phyloP scores from a whole-genome alignment of 495 filamentous ascomycete species.

The Neohortaea acidophila region DNA sequence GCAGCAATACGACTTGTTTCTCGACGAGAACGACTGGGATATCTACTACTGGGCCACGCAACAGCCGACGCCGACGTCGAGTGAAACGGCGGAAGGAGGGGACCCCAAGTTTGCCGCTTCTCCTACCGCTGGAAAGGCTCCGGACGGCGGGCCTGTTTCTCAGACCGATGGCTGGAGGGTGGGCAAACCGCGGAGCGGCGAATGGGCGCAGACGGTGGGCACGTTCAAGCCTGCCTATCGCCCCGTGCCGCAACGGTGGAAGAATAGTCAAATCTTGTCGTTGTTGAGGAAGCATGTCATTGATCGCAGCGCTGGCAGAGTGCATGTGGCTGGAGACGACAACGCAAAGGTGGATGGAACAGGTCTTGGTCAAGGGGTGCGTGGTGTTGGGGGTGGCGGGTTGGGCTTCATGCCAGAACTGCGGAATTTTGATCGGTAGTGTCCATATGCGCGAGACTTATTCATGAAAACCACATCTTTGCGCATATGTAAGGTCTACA shows the following conservation, averaged over 20 bases:
- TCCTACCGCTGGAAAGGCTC: slow-evolving; percentile 23
- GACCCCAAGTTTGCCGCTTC: slow-evolving; percentile 20
- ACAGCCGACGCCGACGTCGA: slow-evolving; percentile 41
- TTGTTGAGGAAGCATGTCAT: slow-evolving; percentile 69
- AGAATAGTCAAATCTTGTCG: slow-evolving; percentile 57
- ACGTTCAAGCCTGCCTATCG: slow-evolving; percentile 88
- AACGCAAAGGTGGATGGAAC: slow-evolving; percentile 14
- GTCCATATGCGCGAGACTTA: no score
- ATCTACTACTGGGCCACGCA: slow-evolving; percentile 99
- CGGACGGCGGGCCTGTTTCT: slow-evolving; percentile 11
- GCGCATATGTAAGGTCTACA: no score
- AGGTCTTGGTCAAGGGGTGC: no score
- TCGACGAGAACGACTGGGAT: slow-evolving; percentile 99
- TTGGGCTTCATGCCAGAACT: slow-evolving; percentile 31
- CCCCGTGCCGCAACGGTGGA: slow-evolving; percentile 76
- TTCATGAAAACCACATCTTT: no score
- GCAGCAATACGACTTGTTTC: slow-evolving; percentile 74
- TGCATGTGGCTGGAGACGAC: slow-evolving; percentile 16
- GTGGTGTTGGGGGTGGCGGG: slow-evolving; percentile 23
- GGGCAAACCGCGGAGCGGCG: slow-evolving; percentile 37
- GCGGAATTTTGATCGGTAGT: slow-evolving; percentile 27
- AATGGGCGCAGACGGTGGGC: slow-evolving; percentile 94
- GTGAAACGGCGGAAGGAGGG: slow-evolving; percentile 26
- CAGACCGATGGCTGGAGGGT: slow-evolving; percentile 18
- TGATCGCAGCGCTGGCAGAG: slow-evolving; percentile 24